These are phyloP conservation scores for Saturnispora besseyi DNA, from an alignment of 805 yeast species.

Conservation along the genomic window DNA sequence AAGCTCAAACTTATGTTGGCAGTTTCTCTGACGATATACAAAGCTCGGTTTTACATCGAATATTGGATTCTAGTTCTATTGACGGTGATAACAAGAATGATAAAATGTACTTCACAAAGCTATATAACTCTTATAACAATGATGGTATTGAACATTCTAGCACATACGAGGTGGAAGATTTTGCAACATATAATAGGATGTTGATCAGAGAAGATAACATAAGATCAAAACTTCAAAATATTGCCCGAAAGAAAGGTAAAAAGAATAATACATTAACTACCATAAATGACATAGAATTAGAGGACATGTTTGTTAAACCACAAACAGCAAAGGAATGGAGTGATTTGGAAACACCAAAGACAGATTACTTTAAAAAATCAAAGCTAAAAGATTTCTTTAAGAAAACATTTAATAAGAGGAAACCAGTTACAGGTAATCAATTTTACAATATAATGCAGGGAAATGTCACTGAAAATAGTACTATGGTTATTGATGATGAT, in stretches of 20 bases:
- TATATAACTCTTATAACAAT: constrained; percentile 18
- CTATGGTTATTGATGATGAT: constrained; percentile 26
- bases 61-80: constrained; percentile 16
- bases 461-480: constrained; percentile 9
- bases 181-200: constrained; percentile 22
- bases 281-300: constrained; percentile 19
- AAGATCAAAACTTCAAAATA: constrained; percentile 13
- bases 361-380: constrained; percentile 1
- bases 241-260: constrained; percentile 8
- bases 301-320: constrained; percentile 14
- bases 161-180: constrained; percentile 19
- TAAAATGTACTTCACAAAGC: constrained; percentile 17
- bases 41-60: constrained; percentile 19
- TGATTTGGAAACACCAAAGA: constrained; percentile 6
- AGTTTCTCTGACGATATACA: constrained; percentile 13
- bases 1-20: background rate
- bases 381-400: constrained; percentile 4
- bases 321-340: constrained; percentile 9
- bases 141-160: background rate
- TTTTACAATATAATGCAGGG: constrained; percentile 3
- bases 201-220: constrained; percentile 22
- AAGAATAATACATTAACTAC: constrained; percentile 13
- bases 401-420: background rate
- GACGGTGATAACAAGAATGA: constrained; percentile 8
- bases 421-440: background rate